These are phyloP conservation scores for Malassezia furfur DNA, from an alignment of 1,284 basidiomycete genomes.

Conservation along the genomic window DNA sequence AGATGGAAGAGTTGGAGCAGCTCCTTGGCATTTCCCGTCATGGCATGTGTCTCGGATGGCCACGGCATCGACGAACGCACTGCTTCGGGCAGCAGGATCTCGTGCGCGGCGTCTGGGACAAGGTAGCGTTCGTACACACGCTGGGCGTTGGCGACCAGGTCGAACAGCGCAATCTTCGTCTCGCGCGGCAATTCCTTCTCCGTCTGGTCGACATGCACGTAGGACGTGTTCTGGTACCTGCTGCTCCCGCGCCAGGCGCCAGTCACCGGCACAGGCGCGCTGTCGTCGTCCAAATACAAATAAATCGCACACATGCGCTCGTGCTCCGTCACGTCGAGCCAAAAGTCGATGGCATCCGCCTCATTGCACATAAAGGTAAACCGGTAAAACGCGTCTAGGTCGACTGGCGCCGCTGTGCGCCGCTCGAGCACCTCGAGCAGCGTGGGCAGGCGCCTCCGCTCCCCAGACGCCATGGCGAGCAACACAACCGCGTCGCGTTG, in stretches of 20 bases:
- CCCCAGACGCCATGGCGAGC: background rate
- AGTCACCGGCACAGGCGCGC: background rate
- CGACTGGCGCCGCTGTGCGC: conserved; percentile 77
- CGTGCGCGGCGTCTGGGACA: conserved; percentile 57
- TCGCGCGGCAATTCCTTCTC: conserved; percentile 48
- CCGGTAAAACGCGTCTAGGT: conserved; percentile 90
- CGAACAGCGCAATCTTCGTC: conserved; percentile 74
- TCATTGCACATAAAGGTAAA: conserved; percentile 67
- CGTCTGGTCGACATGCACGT: background rate
- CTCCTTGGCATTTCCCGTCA: conserved; percentile 51
- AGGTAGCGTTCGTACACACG: conserved; percentile 91
- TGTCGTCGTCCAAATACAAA: background rate
- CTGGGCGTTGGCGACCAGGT: conserved; percentile 84
- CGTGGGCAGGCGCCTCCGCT: conserved; percentile 46
- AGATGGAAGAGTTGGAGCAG: conserved; percentile 94
- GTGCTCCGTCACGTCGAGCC: conserved; percentile 97
- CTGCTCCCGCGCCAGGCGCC: background rate
- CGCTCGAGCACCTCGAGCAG: conserved; percentile 47
- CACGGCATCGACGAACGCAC: conserved; percentile 25
- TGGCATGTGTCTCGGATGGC: background rate
- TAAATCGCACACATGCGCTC: conserved; percentile 55
- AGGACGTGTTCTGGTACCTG: background rate
- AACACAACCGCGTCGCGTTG: background rate
- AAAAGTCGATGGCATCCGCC: conserved; percentile 93
- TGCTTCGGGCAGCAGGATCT: conserved; percentile 75